These are phyloP conservation scores for Phragmites australis DNA, from an alignment of 176 grass and related monocot species.

Conservation along the genomic window DNA sequence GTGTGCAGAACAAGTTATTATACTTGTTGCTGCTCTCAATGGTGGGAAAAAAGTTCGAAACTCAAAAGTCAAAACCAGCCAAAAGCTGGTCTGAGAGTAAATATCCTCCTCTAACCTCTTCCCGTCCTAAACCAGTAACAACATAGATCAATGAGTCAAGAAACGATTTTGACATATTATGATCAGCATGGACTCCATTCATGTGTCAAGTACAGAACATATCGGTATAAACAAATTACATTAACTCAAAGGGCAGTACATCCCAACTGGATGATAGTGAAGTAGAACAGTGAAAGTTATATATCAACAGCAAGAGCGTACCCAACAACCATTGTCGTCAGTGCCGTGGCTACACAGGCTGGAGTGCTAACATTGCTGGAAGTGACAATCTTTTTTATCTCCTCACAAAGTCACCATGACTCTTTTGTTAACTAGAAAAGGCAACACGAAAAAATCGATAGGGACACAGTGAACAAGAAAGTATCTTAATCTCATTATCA, in stretches of 20 bases:
- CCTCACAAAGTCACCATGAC: conserved; percentile 39
- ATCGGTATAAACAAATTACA: neutral
- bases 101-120: no score
- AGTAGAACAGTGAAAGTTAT: neutral
- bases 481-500: neutral
- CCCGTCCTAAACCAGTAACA: neutral
- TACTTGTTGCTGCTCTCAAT: neutral
- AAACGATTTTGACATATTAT: no score
- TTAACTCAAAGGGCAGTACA: neutral
- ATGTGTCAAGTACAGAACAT: conserved; percentile 4
- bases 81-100: neutral
- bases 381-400: conserved; percentile 85
- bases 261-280: neutral
- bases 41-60: neutral
- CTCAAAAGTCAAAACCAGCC: conserved; percentile 18
- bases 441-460: neutral
- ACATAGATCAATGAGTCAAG: neutral
- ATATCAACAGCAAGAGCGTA: conserved; percentile 46
- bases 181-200: no score
- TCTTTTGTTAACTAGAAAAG: no score
- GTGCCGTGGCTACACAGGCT: conserved; percentile 69
- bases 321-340: conserved; percentile 65
- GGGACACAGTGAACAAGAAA: neutral
- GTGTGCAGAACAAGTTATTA: neutral
- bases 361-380: conserved; percentile 58